phyloP scores from a whole-genome alignment of 805 yeast genomes.

The Isabelozyma heimii region DNA sequence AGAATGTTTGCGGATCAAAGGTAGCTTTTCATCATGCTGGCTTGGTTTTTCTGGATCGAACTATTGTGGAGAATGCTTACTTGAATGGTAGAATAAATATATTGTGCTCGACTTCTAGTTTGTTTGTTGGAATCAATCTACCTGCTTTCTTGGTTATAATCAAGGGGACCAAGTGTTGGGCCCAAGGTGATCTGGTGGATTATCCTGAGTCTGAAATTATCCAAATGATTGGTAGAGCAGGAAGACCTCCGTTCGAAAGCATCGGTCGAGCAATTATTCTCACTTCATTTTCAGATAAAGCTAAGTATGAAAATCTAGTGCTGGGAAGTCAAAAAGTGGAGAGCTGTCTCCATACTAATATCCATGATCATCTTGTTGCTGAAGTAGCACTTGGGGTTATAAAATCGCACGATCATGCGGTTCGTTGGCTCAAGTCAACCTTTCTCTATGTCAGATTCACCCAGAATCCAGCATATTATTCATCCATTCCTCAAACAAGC shows the following conservation, averaged over 20 bases:
- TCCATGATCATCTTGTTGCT: constrained; percentile 13
- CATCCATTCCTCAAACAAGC: background rate
- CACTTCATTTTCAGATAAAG: constrained; percentile 35
- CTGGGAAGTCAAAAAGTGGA: constrained; percentile 45
- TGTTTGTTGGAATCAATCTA: constrained; percentile 60
- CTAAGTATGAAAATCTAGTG: constrained; percentile 39
- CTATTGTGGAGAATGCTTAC: constrained; percentile 43
- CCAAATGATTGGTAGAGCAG: constrained; percentile 69
- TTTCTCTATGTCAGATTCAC: constrained; percentile 46
- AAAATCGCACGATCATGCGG: constrained; percentile 31
- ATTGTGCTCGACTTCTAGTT: constrained; percentile 57
- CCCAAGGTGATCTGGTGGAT: constrained; percentile 46
- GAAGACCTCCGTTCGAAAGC: constrained; percentile 56
- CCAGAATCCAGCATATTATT: constrained; percentile 40
- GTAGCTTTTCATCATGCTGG: constrained; percentile 64
- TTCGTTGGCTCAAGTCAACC: constrained; percentile 46
- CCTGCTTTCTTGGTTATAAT: constrained; percentile 60
- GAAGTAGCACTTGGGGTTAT: constrained; percentile 33
- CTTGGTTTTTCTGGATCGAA: constrained; percentile 45
- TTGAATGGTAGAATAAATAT: constrained; percentile 39
- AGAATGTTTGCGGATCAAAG: constrained; percentile 24
- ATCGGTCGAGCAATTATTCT: constrained; percentile 50
- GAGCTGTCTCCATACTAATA: constrained; percentile 28
- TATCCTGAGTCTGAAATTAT: constrained; percentile 54
- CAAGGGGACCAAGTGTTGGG: constrained; percentile 64